Conservation (phyloP, 2,329 filamentous ascomycete genomes). For the Mollisiaceae sp. region DNA sequence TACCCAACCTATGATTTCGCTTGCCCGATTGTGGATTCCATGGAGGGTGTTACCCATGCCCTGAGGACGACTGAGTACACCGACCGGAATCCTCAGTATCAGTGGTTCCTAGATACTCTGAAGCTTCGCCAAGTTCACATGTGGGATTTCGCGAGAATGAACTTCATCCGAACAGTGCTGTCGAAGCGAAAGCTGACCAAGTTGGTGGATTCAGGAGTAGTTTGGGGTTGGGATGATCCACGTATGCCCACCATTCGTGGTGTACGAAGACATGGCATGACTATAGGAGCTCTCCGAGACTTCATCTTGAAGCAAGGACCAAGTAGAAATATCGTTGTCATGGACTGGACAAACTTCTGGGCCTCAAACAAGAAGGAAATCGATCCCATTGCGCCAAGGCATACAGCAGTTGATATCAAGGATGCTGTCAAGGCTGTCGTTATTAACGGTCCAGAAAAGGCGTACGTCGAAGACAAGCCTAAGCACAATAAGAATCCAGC, state of each 20-base stretch:
- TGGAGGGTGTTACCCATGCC: slow-evolving; percentile 84
- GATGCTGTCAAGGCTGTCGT: slow-evolving; percentile 74
- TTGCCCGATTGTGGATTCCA: slow-evolving; percentile 78
- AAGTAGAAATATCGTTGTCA: slow-evolving; percentile 80
- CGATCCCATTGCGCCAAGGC: slow-evolving; percentile 75
- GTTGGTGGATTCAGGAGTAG: slow-evolving; percentile 75
- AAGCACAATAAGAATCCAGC: slow-evolving; percentile 89
- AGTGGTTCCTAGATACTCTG: slow-evolving; percentile 81
- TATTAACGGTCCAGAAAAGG: slow-evolving; percentile 65
- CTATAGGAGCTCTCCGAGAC: slow-evolving; percentile 77
- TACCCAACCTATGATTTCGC: slow-evolving; percentile 90
- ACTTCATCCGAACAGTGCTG: slow-evolving; percentile 81
- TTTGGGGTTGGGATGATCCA: slow-evolving; percentile 86
- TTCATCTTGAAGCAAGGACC: slow-evolving; percentile 87
- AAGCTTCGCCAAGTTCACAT: slow-evolving; percentile 78
- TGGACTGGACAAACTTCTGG: slow-evolving; percentile 82
- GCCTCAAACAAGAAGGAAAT: slow-evolving; percentile 79
- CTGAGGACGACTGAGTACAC: slow-evolving; percentile 86
- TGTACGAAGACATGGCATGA: slow-evolving; percentile 79
- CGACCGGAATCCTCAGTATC: slow-evolving; percentile 84
- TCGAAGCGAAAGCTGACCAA: slow-evolving; percentile 88
- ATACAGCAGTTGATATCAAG: slow-evolving; percentile 74
- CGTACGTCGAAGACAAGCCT: slow-evolving; percentile 75
- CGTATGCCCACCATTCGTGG: slow-evolving; percentile 86
- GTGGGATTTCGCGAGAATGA: slow-evolving; percentile 85